A percentile compares a stretch with the other conserved stretches of the same genome.
Conservation (phyloP, 768 basidiomycete species). For the Suillus cothurnatus region DNA sequence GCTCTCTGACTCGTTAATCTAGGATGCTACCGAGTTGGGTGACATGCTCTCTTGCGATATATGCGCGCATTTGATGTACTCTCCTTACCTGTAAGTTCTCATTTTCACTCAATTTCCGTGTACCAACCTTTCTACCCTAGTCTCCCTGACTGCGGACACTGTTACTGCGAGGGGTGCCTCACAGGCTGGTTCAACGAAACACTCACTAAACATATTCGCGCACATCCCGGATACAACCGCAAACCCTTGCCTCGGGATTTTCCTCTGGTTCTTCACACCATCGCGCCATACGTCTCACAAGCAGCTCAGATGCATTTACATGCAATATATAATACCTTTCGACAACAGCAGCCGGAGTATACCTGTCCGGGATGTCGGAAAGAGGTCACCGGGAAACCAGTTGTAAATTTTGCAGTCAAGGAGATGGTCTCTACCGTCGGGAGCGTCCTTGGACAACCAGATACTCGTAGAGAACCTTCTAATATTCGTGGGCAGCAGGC, state of each 20-base stretch:
- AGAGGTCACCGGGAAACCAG: slow-evolving; percentile 48
- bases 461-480: slow-evolving; percentile 30
- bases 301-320: slow-evolving; percentile 21
- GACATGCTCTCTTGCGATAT: slow-evolving; percentile 65
- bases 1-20: slow-evolving; percentile 4
- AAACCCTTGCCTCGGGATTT: slow-evolving; percentile 20
- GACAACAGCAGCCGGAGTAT: slow-evolving; percentile 49
- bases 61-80: slow-evolving; percentile 65
- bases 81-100: slow-evolving; percentile 59
- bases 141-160: slow-evolving; percentile 68
- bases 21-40: slow-evolving; percentile 50
- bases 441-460: slow-evolving; percentile 47
- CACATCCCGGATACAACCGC: slow-evolving; percentile 47
- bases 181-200: slow-evolving; percentile 54
- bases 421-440: slow-evolving; percentile 54
- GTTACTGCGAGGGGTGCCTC: slow-evolving; percentile 65
- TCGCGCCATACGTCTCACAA: slow-evolving; percentile 8
- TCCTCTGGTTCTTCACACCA: slow-evolving; percentile 17
- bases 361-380: slow-evolving; percentile 71
- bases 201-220: slow-evolving; percentile 49
- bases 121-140: slow-evolving; percentile 34
- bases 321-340: slow-evolving; percentile 22
- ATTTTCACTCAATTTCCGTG: slow-evolving; percentile 3
- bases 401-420: slow-evolving; percentile 66
- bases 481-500: neutral